Evolutionary conservation across 106 monocot species (phyloP).

Genomic region (Dactylorhiza incarnata): DNA sequence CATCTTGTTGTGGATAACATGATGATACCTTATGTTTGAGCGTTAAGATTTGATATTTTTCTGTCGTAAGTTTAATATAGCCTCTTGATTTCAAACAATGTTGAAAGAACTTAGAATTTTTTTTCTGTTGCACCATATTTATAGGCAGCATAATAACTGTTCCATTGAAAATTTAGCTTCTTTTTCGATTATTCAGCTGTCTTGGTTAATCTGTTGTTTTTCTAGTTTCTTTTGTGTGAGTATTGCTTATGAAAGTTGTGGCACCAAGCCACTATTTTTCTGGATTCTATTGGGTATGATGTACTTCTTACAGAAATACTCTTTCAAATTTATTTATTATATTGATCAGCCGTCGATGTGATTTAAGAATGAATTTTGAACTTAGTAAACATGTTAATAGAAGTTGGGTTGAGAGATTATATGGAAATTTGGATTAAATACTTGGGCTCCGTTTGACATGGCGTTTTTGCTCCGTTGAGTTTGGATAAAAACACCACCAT

Average conservation of each 20-base stretch:
- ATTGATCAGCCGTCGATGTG: background rate
- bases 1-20: background rate
- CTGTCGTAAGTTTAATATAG: background rate
- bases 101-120: background rate
- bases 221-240: background rate
- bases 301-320: background rate
- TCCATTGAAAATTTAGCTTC: background rate
- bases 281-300: background rate
- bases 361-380: background rate
- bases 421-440: background rate
- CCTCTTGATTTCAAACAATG: background rate
- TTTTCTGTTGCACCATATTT: background rate
- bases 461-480: no score
- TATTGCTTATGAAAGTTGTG: background rate
- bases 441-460: no score
- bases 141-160: background rate
- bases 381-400: background rate
- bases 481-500: no score
- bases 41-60: background rate
- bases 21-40: background rate
- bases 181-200: background rate
- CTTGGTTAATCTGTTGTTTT: background rate
- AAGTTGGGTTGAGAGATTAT: background rate
- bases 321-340: background rate
- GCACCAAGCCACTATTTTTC: background rate